Evolutionary conservation across 202 grass and related monocot species (phyloP).

Genomic region (Dendrocalamus latiflorus): DNA sequence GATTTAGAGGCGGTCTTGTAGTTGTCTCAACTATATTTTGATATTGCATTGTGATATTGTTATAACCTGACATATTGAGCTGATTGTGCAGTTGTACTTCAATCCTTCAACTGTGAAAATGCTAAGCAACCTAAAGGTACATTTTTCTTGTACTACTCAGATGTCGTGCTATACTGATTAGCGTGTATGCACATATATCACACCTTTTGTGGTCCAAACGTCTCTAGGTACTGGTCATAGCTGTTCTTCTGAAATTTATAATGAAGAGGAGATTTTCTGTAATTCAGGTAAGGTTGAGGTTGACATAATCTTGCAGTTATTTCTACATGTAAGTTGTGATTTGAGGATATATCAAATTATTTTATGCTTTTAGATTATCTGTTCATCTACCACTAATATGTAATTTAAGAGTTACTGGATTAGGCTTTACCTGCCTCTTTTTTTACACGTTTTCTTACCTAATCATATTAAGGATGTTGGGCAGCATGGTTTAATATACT

Average conservation of each 20-base stretch:
- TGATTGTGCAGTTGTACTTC: slow-evolving; percentile 79
- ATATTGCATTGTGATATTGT: slow-evolving; percentile 23
- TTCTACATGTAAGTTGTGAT: neutral
- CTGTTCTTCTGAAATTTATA: slow-evolving; percentile 86
- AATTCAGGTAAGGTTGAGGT: slow-evolving; percentile 68
- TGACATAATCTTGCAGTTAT: neutral
- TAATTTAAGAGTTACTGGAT: neutral
- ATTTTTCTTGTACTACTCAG: slow-evolving; percentile 12
- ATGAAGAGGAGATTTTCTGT: slow-evolving; percentile 81
- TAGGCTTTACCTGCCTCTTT: neutral
- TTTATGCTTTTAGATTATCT: neutral
- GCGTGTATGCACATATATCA: slow-evolving; percentile 5
- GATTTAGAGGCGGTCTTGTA: neutral
- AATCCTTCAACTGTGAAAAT: slow-evolving; percentile 94
- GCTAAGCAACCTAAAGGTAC: slow-evolving; percentile 92
- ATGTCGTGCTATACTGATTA: neutral
- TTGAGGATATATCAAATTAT: neutral
- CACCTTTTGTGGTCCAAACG: slow-evolving; percentile 12
- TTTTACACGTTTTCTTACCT: neutral
- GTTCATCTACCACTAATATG: neutral
- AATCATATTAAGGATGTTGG: neutral
- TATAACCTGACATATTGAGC: slow-evolving; percentile 19
- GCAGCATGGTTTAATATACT: neutral
- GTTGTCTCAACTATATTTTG: slow-evolving; percentile 16
- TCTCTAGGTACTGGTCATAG: slow-evolving; percentile 86